Base-by-base conservation (phyloP, 176 grass and related monocot species). In the Oryza glaberrima region DNA sequence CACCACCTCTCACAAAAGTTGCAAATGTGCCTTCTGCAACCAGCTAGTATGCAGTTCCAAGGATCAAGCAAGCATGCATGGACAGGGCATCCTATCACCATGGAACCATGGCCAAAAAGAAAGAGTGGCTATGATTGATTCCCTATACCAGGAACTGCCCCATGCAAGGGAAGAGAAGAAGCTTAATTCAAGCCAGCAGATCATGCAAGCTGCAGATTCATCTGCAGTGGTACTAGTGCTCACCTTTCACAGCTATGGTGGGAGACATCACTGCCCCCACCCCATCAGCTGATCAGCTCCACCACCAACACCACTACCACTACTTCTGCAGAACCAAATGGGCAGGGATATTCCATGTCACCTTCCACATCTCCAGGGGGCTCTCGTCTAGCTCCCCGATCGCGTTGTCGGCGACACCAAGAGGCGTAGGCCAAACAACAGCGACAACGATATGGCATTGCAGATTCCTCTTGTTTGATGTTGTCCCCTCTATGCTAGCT, bases 341-440 rank as follows among this genome's bases (percentile, higher is more conserved):
- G n/a, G 26, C 30, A 79, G 83, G 88, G 78, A 90, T 90, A 90
- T 90, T 86, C 88, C 83, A 78, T 78, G 54, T 86, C 83, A 77
- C 79, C 20, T 65, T 81, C 73, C 73, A 72, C 43, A 54, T 65
- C 35, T 69, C 28, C 60, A 41, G 25, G 13, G 60, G 22, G 5
- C 60, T 58, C 75, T 56, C 34, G 45, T 60, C 81, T 74, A 16
- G 35, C 66, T 47, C 76, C 73, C 41, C 0, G 83, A 90, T 90
- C 67, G 36, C 32, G 66, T 38, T 86, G 88, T 86, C 83, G 73
- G 83, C 45, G 47, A 73, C 83, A 58, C 45, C 10, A 65, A 45
- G 69, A 67, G 61, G 61, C 22, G 47, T 61, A 81, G 71, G 85
- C 78, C 19, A 20, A 58, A 23, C 58, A 82, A 20, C 73, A 73